Conservation (phyloP, 139 green algal species). For the Micromonas pusilla region DNA sequence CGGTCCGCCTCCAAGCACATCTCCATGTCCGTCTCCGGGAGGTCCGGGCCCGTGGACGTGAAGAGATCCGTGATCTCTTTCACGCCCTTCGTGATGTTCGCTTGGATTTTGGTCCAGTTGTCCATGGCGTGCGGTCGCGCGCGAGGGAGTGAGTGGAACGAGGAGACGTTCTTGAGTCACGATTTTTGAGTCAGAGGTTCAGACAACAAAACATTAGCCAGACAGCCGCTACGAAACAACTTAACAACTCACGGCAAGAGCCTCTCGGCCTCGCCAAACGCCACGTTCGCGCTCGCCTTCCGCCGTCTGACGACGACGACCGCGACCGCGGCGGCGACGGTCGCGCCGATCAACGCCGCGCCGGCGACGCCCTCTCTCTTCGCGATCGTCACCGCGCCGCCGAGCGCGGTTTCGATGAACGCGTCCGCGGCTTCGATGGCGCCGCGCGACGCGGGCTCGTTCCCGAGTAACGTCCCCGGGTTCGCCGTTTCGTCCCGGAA, state of each 20-base stretch:
- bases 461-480: too few species aligned
- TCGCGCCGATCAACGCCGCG: background rate
- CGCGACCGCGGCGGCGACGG: background rate
- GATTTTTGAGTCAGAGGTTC: too few species aligned
- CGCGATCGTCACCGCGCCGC: background rate
- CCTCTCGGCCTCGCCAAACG: too few species aligned
- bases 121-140: background rate
- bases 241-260: too few species aligned
- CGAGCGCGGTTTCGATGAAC: background rate
- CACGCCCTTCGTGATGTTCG: background rate
- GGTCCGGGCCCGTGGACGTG: background rate
- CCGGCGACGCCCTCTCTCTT: background rate
- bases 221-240: too few species aligned
- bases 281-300: background rate
- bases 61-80: background rate
- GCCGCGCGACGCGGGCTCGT: too few species aligned
- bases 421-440: background rate
- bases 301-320: background rate
- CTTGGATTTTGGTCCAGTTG: background rate
- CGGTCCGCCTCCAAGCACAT: background rate
- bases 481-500: background rate
- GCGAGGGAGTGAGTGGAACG: background rate
- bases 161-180: too few species aligned
- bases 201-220: too few species aligned
- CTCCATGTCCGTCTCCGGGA: background rate